Evolutionary conservation across 169 alveolate species (phyloP).

Genomic region (Cryptosporidium canis): DNA sequence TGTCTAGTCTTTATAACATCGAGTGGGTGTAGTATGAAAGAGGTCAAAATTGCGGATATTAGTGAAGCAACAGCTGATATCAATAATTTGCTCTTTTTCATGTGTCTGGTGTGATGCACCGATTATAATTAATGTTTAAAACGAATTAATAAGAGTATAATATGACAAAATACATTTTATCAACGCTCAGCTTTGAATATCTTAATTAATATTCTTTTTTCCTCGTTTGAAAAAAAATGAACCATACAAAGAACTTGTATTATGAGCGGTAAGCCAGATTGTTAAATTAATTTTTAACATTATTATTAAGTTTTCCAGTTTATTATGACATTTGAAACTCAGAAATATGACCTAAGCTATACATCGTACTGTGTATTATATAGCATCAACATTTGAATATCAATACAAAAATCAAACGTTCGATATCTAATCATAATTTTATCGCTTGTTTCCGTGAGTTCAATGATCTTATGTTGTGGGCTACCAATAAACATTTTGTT

Average conservation of each 20-base stretch:
- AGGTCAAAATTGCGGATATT: slow-evolving; percentile 40
- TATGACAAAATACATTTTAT: no score
- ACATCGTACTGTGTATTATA: no score
- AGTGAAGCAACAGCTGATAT: slow-evolving; percentile 30
- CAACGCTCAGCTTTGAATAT: no score
- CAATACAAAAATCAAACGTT: no score
- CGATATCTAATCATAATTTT: background rate
- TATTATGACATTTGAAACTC: no score
- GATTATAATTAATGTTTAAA: background rate
- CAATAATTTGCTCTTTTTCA: slow-evolving; percentile 7
- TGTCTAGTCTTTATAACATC: slow-evolving; percentile 67
- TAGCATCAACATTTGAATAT: no score
- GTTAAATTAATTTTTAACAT: background rate
- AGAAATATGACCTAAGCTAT: no score
- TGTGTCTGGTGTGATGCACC: background rate
- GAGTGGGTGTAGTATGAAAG: slow-evolving; percentile 38
- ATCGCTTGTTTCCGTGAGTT: background rate
- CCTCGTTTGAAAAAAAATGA: background rate
- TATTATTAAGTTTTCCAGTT: no score
- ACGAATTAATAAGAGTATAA: background rate
- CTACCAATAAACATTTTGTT: background rate
- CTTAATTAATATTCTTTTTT: background rate
- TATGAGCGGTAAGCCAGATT: background rate
- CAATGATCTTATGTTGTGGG: background rate
- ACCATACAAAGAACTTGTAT: background rate